Evolutionary conservation across 345 rosid genomes (phyloP).

Genomic region (Bretschneidera sinensis): DNA sequence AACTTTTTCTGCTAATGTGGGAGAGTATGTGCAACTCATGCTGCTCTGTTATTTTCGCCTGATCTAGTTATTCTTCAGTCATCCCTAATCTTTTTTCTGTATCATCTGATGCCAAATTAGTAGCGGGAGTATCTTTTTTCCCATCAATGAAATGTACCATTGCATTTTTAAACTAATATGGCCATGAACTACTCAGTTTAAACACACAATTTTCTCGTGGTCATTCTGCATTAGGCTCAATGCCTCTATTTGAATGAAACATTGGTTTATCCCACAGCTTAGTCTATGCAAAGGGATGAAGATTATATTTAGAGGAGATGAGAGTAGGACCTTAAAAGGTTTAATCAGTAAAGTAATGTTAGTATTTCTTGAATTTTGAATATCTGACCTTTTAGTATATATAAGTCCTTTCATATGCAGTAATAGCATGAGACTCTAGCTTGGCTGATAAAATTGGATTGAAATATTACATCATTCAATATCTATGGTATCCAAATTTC

Average conservation of each 20-base stretch:
- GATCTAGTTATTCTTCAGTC: neutral
- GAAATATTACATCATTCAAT: neutral
- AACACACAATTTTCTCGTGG: too few relatives aligned
- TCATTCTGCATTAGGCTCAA: too few relatives aligned
- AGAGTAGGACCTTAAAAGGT: too few relatives aligned
- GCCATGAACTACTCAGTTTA: too few relatives aligned
- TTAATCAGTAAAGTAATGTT: too few relatives aligned
- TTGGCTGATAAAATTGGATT: neutral
- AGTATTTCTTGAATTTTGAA: too few relatives aligned
- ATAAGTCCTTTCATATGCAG: neutral
- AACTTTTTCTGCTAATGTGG: conserved; percentile 64
- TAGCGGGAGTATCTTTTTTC: neutral
- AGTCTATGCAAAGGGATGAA: conserved; percentile 1
- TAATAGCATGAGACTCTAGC: neutral
- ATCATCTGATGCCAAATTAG: neutral
- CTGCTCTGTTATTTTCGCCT: conserved; percentile 8
- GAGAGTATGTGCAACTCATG: conserved; percentile 55
- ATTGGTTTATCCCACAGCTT: neutral
- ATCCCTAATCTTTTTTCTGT: too few relatives aligned
- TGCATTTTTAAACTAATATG: conserved; percentile 15
- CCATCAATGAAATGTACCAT: conserved; percentile 5
- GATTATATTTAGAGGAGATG: too few relatives aligned
- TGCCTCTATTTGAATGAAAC: too few relatives aligned
- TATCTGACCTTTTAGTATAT: too few relatives aligned
- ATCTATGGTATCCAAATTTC: neutral